Evolutionary conservation across 495 filamentous ascomycete species (phyloP), one percentile per base, ranked within the genome.

Genomic region (Podospora pseudopauciseta): DNA sequence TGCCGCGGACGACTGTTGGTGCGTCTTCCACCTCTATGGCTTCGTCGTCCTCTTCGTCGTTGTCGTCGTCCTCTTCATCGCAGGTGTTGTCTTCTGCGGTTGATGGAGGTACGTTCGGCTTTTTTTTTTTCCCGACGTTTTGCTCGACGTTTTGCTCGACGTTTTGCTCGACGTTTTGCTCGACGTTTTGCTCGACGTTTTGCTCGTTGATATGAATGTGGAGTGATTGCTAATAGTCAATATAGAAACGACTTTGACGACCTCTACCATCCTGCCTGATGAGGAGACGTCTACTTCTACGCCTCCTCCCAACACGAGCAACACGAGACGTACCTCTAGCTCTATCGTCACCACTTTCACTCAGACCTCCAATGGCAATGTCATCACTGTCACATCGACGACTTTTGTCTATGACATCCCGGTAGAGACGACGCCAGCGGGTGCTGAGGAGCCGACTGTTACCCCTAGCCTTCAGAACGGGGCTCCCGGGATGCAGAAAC

Each of bases 291-390:
- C 67, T 20, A 66, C 64, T 13, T 5, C 64, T 18, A 63, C 65
- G 5, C 55, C 66, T 13, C 39, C 39, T 16, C 39, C 39, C 5
- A 49, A 49, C 9, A 49, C 39, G 39, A 49, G 13, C 39, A 65
- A 64, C 23, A 49, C 67, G 1, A 63, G 64, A n/a, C 67, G 44
- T 55, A 70, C 69, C 39, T 74, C 72, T 28, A 73, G 62, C 55
- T 54, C 67, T 26, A 63, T 75, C 2, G 54, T 69, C 13, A 44
- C 58, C 39, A 78, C 80, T 0, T 73, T 76, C 56, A 81, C 78
- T 11, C 77, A 74, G 11, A 83, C 80, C 0, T 71, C 78, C 7
- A 75, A 78, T 67, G 82, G 82, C 15, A 76, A 64, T 6, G 74
- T 77, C 67, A 69, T 78, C 16, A 67, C 73, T 59, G 64, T 78